These are phyloP conservation scores for Phaeosphaeriaceae sp. DNA, from an alignment of 2,329 filamentous ascomycete species.

Conservation along the genomic window DNA sequence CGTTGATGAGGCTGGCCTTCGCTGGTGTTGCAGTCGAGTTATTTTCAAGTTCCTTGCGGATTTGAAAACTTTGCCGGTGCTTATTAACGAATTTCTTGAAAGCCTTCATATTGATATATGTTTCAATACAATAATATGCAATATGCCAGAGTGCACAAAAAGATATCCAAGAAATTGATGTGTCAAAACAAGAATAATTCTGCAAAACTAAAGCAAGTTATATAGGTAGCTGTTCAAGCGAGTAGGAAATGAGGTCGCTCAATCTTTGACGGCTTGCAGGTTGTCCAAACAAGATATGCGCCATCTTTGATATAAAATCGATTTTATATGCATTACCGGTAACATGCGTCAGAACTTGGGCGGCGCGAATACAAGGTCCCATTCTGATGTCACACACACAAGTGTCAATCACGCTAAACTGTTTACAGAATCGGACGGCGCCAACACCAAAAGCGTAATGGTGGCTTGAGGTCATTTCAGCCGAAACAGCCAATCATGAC, in stretches of 20 bases:
- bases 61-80: constrained; percentile 25
- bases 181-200: neutral
- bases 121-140: constrained; percentile 1
- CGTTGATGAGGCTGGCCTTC: constrained; percentile 8
- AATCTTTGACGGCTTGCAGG: neutral
- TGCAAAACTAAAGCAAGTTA: neutral
- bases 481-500: constrained; percentile 22
- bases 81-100: constrained; percentile 36
- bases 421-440: constrained; percentile 24
- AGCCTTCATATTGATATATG: constrained; percentile 30
- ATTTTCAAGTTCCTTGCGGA: constrained; percentile 6
- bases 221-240: neutral
- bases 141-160: too few relatives aligned
- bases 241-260: neutral
- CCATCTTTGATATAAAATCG: constrained; percentile 13
- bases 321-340: constrained; percentile 23
- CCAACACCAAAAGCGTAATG: constrained; percentile 17
- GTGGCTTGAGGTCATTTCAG: constrained; percentile 25
- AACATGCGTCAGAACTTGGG: constrained; percentile 15
- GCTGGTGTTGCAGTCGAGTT: constrained; percentile 2
- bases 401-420: constrained; percentile 19
- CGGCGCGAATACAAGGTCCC: constrained; percentile 28
- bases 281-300: constrained; percentile 4
- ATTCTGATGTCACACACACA: constrained; percentile 41
- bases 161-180: neutral